A percentile compares a stretch with the other conserved stretches of the same genome.
phyloP scores from a whole-genome alignment of 345 rosid genomes.

The Ceriops zippeliana region DNA sequence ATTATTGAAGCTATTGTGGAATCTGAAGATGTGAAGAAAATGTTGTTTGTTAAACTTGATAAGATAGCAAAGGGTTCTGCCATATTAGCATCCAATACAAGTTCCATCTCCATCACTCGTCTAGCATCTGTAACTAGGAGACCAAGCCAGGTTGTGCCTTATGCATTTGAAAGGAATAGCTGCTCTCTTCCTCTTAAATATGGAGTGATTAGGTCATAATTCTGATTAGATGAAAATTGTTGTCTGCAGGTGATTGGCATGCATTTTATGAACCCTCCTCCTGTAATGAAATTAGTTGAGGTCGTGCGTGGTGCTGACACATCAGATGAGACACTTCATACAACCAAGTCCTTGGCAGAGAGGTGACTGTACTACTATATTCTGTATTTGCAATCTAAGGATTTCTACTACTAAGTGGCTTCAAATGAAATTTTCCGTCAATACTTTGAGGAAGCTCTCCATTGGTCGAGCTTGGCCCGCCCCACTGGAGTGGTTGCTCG shows the following conservation, averaged over 20 bases:
- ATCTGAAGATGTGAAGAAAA: constrained; percentile 75
- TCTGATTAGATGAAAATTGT: constrained; percentile 11
- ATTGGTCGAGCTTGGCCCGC: too few relatives aligned
- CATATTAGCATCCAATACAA: constrained; percentile 85
- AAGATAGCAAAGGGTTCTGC: constrained; percentile 56
- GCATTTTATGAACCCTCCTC: constrained; percentile 99
- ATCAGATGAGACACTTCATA: constrained; percentile 62
- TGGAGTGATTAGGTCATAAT: neutral
- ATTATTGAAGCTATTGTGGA: constrained; percentile 84
- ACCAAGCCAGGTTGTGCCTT: constrained; percentile 56
- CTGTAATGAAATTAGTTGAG: constrained; percentile 90
- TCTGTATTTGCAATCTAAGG: neutral
- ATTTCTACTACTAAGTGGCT: neutral
- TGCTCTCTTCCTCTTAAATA: neutral
- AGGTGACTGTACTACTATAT: constrained; percentile 37
- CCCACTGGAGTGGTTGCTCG: too few relatives aligned
- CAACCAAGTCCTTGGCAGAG: constrained; percentile 67
- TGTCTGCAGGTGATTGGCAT: constrained; percentile 72
- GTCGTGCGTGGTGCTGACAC: constrained; percentile 83
- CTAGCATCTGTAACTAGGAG: constrained; percentile 70
- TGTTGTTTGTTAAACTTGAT: constrained; percentile 57
- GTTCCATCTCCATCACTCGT: constrained; percentile 88
- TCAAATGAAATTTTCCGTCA: neutral
- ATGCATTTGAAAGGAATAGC: neutral
- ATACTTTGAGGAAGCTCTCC: too few relatives aligned